Base-by-base conservation (phyloP, 305 asterid genomes). In the Fraxinus paxiana region DNA sequence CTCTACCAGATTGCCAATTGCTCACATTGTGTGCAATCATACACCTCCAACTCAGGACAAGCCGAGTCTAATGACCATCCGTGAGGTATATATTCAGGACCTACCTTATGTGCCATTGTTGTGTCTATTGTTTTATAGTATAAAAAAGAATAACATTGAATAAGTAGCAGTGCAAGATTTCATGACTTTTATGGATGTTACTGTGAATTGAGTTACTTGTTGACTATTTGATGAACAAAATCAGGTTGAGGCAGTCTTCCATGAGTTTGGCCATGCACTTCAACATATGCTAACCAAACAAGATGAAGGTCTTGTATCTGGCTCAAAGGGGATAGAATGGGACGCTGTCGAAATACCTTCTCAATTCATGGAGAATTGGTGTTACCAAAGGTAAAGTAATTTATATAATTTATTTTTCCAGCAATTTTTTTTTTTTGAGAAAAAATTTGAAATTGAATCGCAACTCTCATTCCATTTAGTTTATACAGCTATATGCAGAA, bases 311-410 rank as follows among this genome's bases (percentile, higher is more conserved):
- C 85, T 93, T 81, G 93, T 91, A 59, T 90, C 97, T 77, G 97
- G 96, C 69, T 82, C 87, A 76, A 83, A 92, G 33, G 93, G 93
- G 65, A 84, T 92, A 79, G 97, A 92, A 83, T 89, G 97, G 97
- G 97, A 92, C 87, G 97, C 96, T 84, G 94, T 92, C 15, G 96
- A 92, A 82, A 83, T 91, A 54, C 91, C 97, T 77, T 93, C 97
- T 67, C 95, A 90, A 59, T 93, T 93, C 77, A 93, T 93, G 96
- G 96, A 93, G 80, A 93, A 93, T 84, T 91, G 97, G 97, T 93
- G 97, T 83, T 93, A 93, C 81, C 97, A 91, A 73, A 90, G 97
- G 97, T 92, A 79, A 71, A 77, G 73, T 73, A 20, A 41, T 56
- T 56, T 12, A 17, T 17, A 2, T 26, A 18, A 15, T 20, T 30